Conservation (phyloP, 805 yeast genomes). For the Lipomyces starkeyi region DNA sequence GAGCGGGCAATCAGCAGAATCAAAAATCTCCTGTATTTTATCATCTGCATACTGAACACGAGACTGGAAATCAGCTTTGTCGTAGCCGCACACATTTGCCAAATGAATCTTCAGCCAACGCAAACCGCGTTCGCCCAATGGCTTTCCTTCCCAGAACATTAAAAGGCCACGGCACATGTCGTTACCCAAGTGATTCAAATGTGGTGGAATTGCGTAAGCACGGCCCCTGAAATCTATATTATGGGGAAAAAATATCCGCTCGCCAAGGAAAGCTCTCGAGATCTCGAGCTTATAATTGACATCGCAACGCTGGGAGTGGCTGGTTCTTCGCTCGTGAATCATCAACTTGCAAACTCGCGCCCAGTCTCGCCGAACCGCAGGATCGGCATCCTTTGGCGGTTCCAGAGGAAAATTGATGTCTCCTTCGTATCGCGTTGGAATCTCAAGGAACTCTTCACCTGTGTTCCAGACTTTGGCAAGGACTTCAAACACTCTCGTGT, state of each 20-base stretch:
- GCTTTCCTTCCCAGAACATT: constrained; percentile 64
- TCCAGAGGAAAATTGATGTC: constrained; percentile 58
- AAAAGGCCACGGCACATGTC: constrained; percentile 65
- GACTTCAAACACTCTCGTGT: constrained; percentile 68
- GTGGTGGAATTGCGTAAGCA: constrained; percentile 69
- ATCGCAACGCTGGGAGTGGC: constrained; percentile 90
- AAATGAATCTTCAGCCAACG: constrained; percentile 67
- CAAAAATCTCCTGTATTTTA: constrained; percentile 52
- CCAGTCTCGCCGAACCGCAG: constrained; percentile 71
- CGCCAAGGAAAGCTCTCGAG: constrained; percentile 86
- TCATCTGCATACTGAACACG: constrained; percentile 58
- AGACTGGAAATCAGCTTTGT: constrained; percentile 59
- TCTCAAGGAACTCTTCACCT: constrained; percentile 73
- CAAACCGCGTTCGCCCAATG: constrained; percentile 59
- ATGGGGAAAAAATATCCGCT: constrained; percentile 65
- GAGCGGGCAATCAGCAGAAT: constrained; percentile 57
- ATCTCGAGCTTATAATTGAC: constrained; percentile 91
- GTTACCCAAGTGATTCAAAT: constrained; percentile 65
- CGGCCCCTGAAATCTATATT: constrained; percentile 69
- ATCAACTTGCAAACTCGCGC: constrained; percentile 62
- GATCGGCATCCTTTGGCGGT: constrained; percentile 74
- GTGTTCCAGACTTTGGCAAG: constrained; percentile 86
- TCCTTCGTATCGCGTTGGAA: constrained; percentile 56
- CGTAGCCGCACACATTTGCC: constrained; percentile 64
- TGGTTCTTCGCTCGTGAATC: constrained; percentile 65